phyloP scores from a whole-genome alignment of 345 rosid species.

The Lenwebbia sp. region DNA sequence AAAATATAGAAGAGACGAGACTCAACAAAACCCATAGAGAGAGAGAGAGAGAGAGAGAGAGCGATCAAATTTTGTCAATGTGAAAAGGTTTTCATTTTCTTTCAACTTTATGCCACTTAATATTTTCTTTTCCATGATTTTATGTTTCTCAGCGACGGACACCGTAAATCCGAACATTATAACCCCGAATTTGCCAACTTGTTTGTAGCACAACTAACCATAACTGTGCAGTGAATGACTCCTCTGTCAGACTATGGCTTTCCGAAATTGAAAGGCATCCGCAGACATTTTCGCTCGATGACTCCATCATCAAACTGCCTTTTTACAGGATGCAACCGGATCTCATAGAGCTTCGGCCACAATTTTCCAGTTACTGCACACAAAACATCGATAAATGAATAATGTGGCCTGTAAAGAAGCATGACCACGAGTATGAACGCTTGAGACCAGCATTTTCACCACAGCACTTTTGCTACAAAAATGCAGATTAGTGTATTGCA shows the following conservation, averaged over 20 bases:
- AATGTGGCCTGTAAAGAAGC: neutral
- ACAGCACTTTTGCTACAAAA: neutral
- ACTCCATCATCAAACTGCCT: conserved; percentile 1
- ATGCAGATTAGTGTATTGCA: neutral
- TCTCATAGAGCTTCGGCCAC: conserved; percentile 84
- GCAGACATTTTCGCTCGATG: conserved; percentile 41
- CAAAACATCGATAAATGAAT: neutral
- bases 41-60: neutral
- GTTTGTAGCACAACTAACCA: neutral
- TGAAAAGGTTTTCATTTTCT: neutral
- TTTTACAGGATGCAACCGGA: conserved; percentile 38
- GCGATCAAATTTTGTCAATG: neutral
- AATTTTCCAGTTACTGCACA: conserved; percentile 77
- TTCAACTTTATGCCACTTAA: neutral
- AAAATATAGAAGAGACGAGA: neutral
- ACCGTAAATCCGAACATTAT: neutral
- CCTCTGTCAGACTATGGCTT: neutral
- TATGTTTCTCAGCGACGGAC: neutral
- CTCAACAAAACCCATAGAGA: neutral
- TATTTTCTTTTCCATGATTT: neutral
- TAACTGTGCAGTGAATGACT: neutral
- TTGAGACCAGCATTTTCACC: neutral
- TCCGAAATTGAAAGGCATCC: neutral
- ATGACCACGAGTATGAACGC: neutral
- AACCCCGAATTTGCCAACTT: neutral